Conservation (phyloP, 768 basidiomycete genomes). For the Rhodotorula kratochvilovae region DNA sequence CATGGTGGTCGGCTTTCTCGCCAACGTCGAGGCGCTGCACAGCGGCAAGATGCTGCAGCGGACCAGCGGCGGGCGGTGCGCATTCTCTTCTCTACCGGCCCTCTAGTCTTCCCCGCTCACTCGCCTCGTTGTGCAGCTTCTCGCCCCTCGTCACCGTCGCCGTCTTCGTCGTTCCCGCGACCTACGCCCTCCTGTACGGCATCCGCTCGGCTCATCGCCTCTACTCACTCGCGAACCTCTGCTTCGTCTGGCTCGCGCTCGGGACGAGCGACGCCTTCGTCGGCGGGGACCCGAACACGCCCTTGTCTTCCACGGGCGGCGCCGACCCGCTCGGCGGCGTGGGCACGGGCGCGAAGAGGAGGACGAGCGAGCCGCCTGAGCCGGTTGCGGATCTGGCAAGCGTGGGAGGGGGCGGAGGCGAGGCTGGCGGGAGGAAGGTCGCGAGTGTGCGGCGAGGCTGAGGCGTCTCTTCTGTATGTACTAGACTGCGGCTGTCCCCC, state of each 20-base stretch:
- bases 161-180: slow-evolving; percentile 49
- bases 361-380: neutral
- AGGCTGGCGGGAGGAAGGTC: neutral
- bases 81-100: neutral
- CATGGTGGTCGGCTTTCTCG: slow-evolving; percentile 40
- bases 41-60: slow-evolving; percentile 22
- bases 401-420: neutral
- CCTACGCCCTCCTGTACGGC: slow-evolving; percentile 62
- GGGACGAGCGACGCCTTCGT: slow-evolving; percentile 35
- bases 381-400: neutral
- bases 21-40: slow-evolving; percentile 40
- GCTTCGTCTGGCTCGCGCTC: slow-evolving; percentile 46
- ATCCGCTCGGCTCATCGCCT: slow-evolving; percentile 63
- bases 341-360: neutral
- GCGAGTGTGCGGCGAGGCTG: neutral
- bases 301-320: too few species aligned
- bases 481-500: too few species aligned
- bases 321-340: neutral
- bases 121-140: neutral
- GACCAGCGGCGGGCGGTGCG: neutral
- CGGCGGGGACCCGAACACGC: neutral
- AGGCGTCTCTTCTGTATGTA: too few species aligned
- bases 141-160: neutral
- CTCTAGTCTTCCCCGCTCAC: neutral
- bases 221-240: slow-evolving; percentile 60